Evolutionary conservation across 208 protist species (phyloP).

Genomic region (Trypanosoma melophagium): DNA sequence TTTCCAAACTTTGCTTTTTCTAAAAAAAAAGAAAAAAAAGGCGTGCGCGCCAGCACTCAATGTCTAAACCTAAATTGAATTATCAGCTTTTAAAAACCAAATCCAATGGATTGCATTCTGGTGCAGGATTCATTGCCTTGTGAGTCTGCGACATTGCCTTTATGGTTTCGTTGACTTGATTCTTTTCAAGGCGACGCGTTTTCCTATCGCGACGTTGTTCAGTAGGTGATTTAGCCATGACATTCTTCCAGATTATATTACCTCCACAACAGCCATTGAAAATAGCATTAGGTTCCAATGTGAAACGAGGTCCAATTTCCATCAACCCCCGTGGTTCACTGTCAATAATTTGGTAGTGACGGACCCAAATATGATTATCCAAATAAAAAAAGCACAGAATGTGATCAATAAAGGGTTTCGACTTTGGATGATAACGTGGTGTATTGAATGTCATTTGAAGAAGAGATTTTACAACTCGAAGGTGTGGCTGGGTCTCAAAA

Average conservation of each 20-base stretch:
- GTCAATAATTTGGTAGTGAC: constrained; percentile 96
- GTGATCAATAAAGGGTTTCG: constrained; percentile 98
- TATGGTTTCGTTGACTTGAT: constrained; percentile 62
- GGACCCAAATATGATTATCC: constrained; percentile 97
- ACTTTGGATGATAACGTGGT: constrained; percentile 95
- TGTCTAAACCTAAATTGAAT: too few relatives aligned
- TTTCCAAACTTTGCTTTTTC: too few relatives aligned
- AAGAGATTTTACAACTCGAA: constrained; percentile 94
- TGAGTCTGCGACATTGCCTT: constrained; percentile 63
- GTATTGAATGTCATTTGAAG: constrained; percentile 96
- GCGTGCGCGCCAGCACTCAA: too few relatives aligned
- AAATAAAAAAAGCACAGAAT: constrained; percentile 96
- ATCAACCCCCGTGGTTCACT: constrained; percentile 74
- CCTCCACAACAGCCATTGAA: constrained; percentile 95
- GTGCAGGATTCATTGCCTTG: constrained; percentile 61
- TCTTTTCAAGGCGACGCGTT: constrained; percentile 70
- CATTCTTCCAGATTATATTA: constrained; percentile 93
- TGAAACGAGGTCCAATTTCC: constrained; percentile 98
- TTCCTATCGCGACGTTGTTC: constrained; percentile 81
- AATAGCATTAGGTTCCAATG: constrained; percentile 92
- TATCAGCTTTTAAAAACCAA: constrained; percentile 48
- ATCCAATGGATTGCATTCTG: constrained; percentile 65
- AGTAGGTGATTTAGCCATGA: constrained; percentile 56
- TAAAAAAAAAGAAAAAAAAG: neutral
- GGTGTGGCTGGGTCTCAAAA: constrained; percentile 93